Conservation (phyloP, 148 eudicot species). For the Beta vulgaris region DNA sequence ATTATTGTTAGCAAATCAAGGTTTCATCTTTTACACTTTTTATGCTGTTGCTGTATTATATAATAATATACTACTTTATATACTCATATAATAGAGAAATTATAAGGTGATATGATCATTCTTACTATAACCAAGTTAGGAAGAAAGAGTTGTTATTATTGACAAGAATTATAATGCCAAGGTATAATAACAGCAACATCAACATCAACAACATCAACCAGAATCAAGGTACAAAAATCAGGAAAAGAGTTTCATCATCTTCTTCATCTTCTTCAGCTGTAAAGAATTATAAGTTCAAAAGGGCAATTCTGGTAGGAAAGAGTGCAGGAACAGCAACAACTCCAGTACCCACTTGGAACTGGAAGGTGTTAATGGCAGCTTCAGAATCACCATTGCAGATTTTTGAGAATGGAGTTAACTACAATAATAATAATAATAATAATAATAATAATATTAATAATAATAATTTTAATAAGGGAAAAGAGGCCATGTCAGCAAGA, state of each 20-base stretch:
- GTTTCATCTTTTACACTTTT: slow-evolving; percentile 29
- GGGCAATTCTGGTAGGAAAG: slow-evolving; percentile 56
- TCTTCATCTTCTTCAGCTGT: slow-evolving; percentile 66
- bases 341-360: slow-evolving; percentile 66
- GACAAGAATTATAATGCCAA: slow-evolving; percentile 33
- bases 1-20: slow-evolving; percentile 23
- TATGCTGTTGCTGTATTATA: slow-evolving; percentile 1
- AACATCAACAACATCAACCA: slow-evolving; percentile 22
- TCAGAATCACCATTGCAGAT: slow-evolving; percentile 43
- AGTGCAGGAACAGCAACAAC: slow-evolving; percentile 43
- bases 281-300: slow-evolving; percentile 50
- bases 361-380: slow-evolving; percentile 51
- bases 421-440: neutral
- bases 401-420: slow-evolving; percentile 31
- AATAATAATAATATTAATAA: slow-evolving; percentile 1
- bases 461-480: slow-evolving; percentile 33
- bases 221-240: too few species aligned
- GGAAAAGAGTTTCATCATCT: slow-evolving; percentile 56
- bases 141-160: slow-evolving; percentile 1
- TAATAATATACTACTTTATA: neutral
- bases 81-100: slow-evolving; percentile 7
- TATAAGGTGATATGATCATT: slow-evolving; percentile 22
- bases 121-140: slow-evolving; percentile 11
- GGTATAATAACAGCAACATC: slow-evolving; percentile 22
- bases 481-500: slow-evolving; percentile 63